phyloP scores from a whole-genome alignment of 2,329 filamentous ascomycete species.

The Pochonia chlamydosporia region DNA sequence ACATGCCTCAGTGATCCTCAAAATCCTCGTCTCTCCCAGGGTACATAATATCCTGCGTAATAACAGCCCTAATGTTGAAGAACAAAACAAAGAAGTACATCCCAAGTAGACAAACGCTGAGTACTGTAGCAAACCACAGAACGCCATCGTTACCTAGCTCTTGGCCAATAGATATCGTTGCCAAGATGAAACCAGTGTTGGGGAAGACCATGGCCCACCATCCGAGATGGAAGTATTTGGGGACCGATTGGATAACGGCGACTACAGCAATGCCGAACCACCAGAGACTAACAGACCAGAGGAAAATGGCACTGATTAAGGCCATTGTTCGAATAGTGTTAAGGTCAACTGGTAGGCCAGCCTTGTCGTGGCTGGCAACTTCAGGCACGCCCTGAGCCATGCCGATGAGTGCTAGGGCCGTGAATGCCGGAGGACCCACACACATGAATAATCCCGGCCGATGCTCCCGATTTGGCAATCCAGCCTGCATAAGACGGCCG shows the following conservation, averaged over 20 bases:
- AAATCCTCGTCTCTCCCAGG: conserved; percentile 50
- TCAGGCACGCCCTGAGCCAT: conserved; percentile 45
- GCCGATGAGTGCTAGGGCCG: conserved; percentile 62
- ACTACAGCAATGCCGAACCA: conserved; percentile 42
- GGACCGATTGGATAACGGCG: conserved; percentile 29
- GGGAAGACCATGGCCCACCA: conserved; percentile 63
- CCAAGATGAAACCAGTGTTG: conserved; percentile 54
- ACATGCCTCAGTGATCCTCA: conserved; percentile 30
- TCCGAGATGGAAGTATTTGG: conserved; percentile 51
- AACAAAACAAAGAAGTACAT: conserved; percentile 39
- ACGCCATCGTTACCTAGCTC: conserved; percentile 39
- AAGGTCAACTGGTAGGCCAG: conserved; percentile 36
- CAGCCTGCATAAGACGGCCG: conserved; percentile 61
- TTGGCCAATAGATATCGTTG: conserved; percentile 48
- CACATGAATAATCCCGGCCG: conserved; percentile 69
- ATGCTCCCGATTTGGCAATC: conserved; percentile 55
- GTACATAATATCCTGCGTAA: conserved; percentile 50
- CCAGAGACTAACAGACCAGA: conserved; percentile 60
- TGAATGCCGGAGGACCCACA: conserved; percentile 70
- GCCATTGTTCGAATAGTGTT: conserved; percentile 40
- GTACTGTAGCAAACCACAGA: conserved; percentile 41
- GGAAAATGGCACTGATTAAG: conserved; percentile 44
- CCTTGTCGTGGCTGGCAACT: conserved; percentile 25
- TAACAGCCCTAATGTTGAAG: conserved; percentile 37
- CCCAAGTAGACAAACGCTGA: conserved; percentile 40